Base-by-base conservation (phyloP, 306 rosid genomes). In the Cercis canadensis region DNA sequence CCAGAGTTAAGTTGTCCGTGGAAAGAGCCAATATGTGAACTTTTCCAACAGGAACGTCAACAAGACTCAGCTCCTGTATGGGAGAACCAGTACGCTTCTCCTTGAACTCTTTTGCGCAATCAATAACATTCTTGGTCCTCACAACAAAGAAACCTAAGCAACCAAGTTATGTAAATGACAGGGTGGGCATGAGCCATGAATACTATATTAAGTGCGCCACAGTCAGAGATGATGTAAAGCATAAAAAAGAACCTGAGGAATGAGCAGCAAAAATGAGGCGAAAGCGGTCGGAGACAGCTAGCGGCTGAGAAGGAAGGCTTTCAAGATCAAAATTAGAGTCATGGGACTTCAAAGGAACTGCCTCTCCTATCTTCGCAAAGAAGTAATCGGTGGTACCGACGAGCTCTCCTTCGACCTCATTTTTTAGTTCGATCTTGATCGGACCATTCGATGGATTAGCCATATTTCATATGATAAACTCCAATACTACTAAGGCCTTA, bases 191-290 rank as follows among this genome's bases (percentile, higher is more conserved):
- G 7, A 62, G 39, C 7, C 5, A 64, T 32, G 16, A 31, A 4
- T 41, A 65, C 10, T 24, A 29, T 31, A 37, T 3, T 7, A 19
- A 15, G n/a, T 58, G 6, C 31, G 19, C 37, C 29, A n/a, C 7
- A 21, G 4, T n/a, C 11, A 51, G 5, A 73, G 24, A 51, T 5
- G 17, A 62, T 12, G 4, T 10, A 58, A 61, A 24, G 7, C 6
- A 4, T 62, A 29, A 2, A 29, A 2, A 6, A 7, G 33, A 11
- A 88, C 92, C 89, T 12, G 88, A 70, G 40, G 90, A 67, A 70
- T 84, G 92, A 32, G 96, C 96, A 0, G 83, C 72, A 37, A 90
- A 88, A 51, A 90, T 64, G 83, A 85, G 86, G 67, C 91, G 86
- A 49, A 71, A 87, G 64, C 69, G 81, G 65, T 88, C 80, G 16